Conservation (phyloP, 2,329 filamentous ascomycete species). For the Grosmannia serpens region DNA sequence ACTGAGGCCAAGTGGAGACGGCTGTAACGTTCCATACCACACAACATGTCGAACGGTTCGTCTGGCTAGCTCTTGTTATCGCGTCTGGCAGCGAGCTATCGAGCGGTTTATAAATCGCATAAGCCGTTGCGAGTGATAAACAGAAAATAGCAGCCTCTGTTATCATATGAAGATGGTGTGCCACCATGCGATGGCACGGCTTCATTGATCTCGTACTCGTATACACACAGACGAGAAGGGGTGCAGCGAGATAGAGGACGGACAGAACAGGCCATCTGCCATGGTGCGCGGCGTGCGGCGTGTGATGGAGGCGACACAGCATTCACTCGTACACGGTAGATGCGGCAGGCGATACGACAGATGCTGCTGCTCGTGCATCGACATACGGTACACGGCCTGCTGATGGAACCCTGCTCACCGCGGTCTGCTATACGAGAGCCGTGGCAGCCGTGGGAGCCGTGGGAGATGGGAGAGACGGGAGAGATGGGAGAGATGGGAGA, state of each 20-base stretch:
- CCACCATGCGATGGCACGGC: too few relatives aligned
- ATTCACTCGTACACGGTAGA: too few relatives aligned
- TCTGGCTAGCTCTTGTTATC: not conserved
- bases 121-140: not conserved
- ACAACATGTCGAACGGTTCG: not conserved
- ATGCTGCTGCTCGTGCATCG: not conserved
- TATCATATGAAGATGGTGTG: not conserved
- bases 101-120: not conserved
- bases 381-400: not conserved
- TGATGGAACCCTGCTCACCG: not conserved
- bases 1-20: not conserved
- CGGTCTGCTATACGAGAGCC: too few relatives aligned
- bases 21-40: conserved; percentile 1
- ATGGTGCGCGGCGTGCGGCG: too few relatives aligned
- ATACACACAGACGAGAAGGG: too few relatives aligned
- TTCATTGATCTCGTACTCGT: too few relatives aligned
- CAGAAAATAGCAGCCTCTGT: not conserved
- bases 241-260: too few relatives aligned
- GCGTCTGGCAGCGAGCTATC: not conserved
- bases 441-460: too few relatives aligned
- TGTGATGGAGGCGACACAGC: too few relatives aligned
- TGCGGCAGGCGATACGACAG: not conserved
- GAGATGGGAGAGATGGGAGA: not conserved
- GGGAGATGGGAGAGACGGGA: not conserved
- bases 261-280: too few relatives aligned